Evolutionary conservation across 2,329 filamentous ascomycete species (phyloP), one percentile per base, ranked within the genome.

Genomic region (Nothomitra cinnamomea): DNA sequence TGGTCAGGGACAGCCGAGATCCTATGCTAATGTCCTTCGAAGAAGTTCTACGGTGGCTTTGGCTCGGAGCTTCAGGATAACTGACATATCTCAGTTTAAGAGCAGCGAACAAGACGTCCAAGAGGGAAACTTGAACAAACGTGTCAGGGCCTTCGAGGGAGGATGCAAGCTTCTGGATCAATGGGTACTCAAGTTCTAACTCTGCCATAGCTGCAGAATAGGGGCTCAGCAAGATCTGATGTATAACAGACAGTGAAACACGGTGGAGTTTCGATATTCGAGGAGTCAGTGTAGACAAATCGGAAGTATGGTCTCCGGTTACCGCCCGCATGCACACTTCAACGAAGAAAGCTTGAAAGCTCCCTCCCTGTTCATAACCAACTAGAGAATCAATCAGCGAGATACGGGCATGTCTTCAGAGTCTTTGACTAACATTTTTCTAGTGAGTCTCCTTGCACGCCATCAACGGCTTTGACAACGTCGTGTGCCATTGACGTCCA

Each of bases 41-140:
- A 41, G 57, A 53, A 38, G 62, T 64, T 62, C 65, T 63, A 57
- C 66, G 64, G 56, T 67, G 64, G 54, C 65, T 65, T 36, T 62
- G 60, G 32, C 55, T n/a, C n/a, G 59, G 56, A 48, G 60, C 56
- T 21, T 63, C 57, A 35, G 63, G 59, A 51, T 62, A 57, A 59
- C 57, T 67, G 64, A 38, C 66, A 58, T 59, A 66, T 66, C 52
- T 67, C 42, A 92, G 74, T 61, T 81, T 87, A 8, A 95, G 72
- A 2, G 83, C 75, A 48, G 81, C 80, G 60, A 85, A 79, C 2
- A 89, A 76, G n/a, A 86, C 80, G 61, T 89, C 85, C 22, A 95
- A 75, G 8, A 95, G 69, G 0, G 87, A 73, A 13, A 84, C 80
- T 61, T 94, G 88, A 1, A 90, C 76, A 52, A 81, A 81, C 28